Evolutionary conservation across 2,329 filamentous ascomycete genomes (phyloP), one percentile per base, ranked within the genome.

Genomic region (Fusarium graminum): DNA sequence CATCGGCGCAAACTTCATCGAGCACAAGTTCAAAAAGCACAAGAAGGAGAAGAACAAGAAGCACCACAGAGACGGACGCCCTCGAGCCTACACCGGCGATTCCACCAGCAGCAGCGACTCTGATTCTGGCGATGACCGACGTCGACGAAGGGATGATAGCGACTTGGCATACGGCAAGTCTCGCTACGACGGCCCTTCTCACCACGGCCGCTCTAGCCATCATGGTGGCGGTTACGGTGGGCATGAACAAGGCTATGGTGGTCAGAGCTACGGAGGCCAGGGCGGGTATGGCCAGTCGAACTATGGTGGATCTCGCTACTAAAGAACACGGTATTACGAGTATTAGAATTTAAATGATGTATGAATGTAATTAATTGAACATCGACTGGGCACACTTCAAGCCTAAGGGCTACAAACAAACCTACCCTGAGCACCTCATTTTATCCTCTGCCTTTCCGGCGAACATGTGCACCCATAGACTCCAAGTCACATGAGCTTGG

Each of bases 1-100:
- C 1, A 76, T 85, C 34, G 81, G 80, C 5, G 84, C 84, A 6
- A 85, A 85, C 63, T 65, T 81, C 50, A 52, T 85, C 19, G 80
- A 81, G 71, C 71, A 80, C 71, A 75, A 75, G 69, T 73, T 76
- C 61, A 74, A 75, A 62, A 72, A 72, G 72, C 60, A 72, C 52
- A 72, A 71, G 69, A 70, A 70, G 52, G 42, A 60, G n/a, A 71
- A 71, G 65, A 69, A 72, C 70, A 72, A 44, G 52, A 69, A 59
- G 44, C 40, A 72, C 7, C 70, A 72, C 52, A 44, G 41, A 9
- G 70, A 72, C 17, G 70, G 70, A 3, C 65, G 70, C 6, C 16
- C 68, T 17, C 55, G 70, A 25, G 63, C 39, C 2, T 61, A 63
- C 29, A 46, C 41, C 1, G 70, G 70, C 13, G 70, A 72, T 30